These are phyloP conservation scores for Claviceps paspali DNA, from an alignment of 2,329 filamentous ascomycete genomes.

Conservation along the genomic window DNA sequence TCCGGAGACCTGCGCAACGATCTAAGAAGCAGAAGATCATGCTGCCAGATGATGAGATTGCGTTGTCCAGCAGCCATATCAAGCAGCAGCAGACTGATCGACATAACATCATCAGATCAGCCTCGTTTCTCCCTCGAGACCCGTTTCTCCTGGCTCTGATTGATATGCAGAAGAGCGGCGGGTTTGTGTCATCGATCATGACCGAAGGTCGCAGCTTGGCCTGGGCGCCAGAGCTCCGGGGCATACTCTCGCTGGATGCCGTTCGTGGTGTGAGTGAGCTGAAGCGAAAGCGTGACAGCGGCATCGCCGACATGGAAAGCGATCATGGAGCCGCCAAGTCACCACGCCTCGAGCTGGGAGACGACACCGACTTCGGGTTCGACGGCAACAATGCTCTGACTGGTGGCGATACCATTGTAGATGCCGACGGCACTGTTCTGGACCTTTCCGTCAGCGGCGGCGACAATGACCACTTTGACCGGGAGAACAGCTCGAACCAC, in stretches of 20 bases:
- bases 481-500: conserved; percentile 33
- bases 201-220: conserved; percentile 60
- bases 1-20: conserved; percentile 56
- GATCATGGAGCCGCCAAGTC: conserved; percentile 51
- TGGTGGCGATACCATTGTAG: conserved; percentile 38
- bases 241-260: conserved; percentile 77
- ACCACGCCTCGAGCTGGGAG: conserved; percentile 52
- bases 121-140: conserved; percentile 73
- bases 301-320: conserved; percentile 62
- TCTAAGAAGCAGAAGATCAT: conserved; percentile 66
- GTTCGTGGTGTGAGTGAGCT: conserved; percentile 63
- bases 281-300: conserved; percentile 88
- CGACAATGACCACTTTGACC: conserved; percentile 30
- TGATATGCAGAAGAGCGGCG: conserved; percentile 82
- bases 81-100: conserved; percentile 76
- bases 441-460: conserved; percentile 40
- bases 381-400: conserved; percentile 31
- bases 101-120: conserved; percentile 69
- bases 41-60: conserved; percentile 65
- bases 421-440: conserved; percentile 45
- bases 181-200: conserved; percentile 77
- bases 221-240: conserved; percentile 86
- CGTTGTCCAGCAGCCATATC: conserved; percentile 62
- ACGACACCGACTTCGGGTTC: conserved; percentile 41
- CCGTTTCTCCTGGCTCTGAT: conserved; percentile 75